phyloP scores from a whole-genome alignment of 2,329 filamentous ascomycete species.

The Diaporthe batatas region DNA sequence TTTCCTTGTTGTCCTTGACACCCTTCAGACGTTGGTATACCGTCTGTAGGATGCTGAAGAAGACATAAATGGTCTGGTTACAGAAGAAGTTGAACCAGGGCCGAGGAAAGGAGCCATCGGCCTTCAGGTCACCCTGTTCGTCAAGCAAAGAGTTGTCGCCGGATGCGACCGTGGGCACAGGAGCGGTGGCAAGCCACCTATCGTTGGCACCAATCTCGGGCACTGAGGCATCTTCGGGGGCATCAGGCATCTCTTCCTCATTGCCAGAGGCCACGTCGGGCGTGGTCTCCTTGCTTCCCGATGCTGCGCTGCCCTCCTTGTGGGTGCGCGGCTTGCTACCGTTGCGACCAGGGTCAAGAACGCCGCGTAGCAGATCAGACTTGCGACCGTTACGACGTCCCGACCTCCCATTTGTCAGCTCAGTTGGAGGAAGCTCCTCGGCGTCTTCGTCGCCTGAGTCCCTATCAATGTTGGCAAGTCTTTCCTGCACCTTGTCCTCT shows the following conservation, averaged over 20 bases:
- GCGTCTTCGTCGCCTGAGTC: conserved; percentile 82
- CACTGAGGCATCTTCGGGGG: conserved; percentile 67
- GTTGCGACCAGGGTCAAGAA: conserved; percentile 82
- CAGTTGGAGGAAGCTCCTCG: conserved; percentile 79
- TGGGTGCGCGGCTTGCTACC: conserved; percentile 78
- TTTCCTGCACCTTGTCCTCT: conserved; percentile 76
- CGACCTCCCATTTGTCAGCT: conserved; percentile 76
- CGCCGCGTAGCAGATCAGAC: conserved; percentile 84
- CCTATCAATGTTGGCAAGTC: conserved; percentile 76
- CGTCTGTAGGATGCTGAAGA: conserved; percentile 94
- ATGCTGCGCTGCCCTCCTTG: conserved; percentile 83
- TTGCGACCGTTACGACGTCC: conserved; percentile 79
- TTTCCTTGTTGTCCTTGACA: conserved; percentile 83
- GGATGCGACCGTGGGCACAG: conserved; percentile 66
- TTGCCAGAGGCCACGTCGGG: conserved; percentile 84
- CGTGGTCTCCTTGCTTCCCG: conserved; percentile 88
- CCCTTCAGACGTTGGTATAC: conserved; percentile 86
- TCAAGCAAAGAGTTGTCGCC: conserved; percentile 69
- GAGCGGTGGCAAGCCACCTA: conserved; percentile 73
- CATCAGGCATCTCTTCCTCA: conserved; percentile 81
- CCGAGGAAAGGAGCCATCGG: conserved; percentile 84
- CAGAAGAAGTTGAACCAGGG: conserved; percentile 90
- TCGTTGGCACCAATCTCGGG: conserved; percentile 73
- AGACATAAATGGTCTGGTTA: conserved; percentile 92
- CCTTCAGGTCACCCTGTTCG: conserved; percentile 75